Conservation (phyloP, 345 rosid genomes). For the Geranium rotundifolium region DNA sequence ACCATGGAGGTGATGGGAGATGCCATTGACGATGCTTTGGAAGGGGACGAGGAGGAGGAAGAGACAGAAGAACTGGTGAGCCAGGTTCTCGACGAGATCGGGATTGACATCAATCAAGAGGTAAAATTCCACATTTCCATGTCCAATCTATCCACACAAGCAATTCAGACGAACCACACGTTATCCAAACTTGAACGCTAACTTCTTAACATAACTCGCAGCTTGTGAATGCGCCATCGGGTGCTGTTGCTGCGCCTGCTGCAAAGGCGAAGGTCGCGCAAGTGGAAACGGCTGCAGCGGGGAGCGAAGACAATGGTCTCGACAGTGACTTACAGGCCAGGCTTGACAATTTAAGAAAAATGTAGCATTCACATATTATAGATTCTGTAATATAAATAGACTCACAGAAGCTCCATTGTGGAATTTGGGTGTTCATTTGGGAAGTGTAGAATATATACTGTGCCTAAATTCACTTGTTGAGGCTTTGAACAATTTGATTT, state of each 20-base stretch:
- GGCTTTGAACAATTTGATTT: no score
- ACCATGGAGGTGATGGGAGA: conserved; percentile 82
- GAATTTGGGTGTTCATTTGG: no score
- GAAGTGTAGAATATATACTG: no score
- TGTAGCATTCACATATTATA: conserved; percentile 20
- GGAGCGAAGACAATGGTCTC: conserved; percentile 51
- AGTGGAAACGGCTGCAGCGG: conserved; percentile 42
- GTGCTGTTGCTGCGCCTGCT: conserved; percentile 58
- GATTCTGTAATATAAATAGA: background rate
- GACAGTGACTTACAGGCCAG: conserved; percentile 86
- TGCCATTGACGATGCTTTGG: conserved; percentile 84
- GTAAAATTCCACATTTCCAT: conserved; percentile 16
- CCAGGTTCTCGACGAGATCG: conserved; percentile 91
- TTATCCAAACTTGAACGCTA: background rate
- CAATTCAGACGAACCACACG: background rate
- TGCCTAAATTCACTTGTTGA: no score
- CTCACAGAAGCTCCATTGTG: no score
- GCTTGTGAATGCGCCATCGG: conserved; percentile 81
- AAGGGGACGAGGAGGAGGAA: conserved; percentile 88
- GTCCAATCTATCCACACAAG: background rate
- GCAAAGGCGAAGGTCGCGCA: conserved; percentile 61
- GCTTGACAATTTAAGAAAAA: conserved; percentile 71
- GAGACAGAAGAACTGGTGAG: conserved; percentile 78
- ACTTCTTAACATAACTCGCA: conserved; percentile 12
- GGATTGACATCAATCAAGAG: conserved; percentile 79